Evolutionary conservation across 371 early-diverging fungal genomes (phyloP).

Genomic region (Basidiobolus meristosporus): DNA sequence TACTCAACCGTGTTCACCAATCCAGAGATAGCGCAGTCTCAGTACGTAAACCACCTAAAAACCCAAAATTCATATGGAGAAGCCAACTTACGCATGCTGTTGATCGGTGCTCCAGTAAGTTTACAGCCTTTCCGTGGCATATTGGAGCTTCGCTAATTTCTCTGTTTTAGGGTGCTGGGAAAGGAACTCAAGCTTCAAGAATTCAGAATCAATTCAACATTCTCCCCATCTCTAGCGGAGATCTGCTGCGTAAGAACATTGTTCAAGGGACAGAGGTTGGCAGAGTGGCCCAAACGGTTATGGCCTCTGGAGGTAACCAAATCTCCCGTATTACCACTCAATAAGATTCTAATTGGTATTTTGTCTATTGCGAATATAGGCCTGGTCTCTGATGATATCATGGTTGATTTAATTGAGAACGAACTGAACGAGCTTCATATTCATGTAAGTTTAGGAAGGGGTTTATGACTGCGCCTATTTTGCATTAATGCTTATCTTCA

Average conservation of each 20-base stretch:
- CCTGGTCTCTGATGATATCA: constrained; percentile 59
- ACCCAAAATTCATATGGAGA: neutral
- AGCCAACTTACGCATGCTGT: constrained; percentile 12
- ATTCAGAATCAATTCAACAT: constrained; percentile 46
- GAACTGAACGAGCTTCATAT: constrained; percentile 32
- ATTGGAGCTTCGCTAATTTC: neutral
- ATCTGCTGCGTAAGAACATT: constrained; percentile 62
- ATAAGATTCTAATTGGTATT: neutral
- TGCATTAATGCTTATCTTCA: constrained; percentile 1
- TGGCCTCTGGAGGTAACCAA: constrained; percentile 28
- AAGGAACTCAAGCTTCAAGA: constrained; percentile 74
- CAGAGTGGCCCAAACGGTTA: constrained; percentile 29
- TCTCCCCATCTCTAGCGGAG: constrained; percentile 57
- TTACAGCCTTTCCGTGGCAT: neutral
- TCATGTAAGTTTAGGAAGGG: constrained; percentile 4
- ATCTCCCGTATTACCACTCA: no score
- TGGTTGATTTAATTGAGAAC: constrained; percentile 48
- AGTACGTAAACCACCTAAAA: neutral
- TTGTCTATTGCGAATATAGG: constrained; percentile 4
- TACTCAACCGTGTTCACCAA: no score
- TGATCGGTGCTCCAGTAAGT: constrained; percentile 20
- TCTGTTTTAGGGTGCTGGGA: constrained; percentile 45
- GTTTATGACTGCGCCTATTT: constrained; percentile 3
- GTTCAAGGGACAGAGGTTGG: constrained; percentile 44
- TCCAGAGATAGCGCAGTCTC: neutral